Evolutionary conservation across 257 asterid genomes (phyloP).

Genomic region (Forsythia suspensa): DNA sequence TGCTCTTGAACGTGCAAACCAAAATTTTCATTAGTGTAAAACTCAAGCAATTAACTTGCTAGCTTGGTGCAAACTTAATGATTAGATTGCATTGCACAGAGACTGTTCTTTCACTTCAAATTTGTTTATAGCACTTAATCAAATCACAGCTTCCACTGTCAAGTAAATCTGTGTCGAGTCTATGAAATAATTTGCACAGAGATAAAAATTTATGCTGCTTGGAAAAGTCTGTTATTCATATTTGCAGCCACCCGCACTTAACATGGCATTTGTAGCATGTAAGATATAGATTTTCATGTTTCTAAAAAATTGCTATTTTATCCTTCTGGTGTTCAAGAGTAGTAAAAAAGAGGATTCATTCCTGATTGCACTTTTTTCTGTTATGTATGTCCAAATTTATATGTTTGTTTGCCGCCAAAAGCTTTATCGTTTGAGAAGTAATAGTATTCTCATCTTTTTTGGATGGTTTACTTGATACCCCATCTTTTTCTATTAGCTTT

Average conservation of each 20-base stretch:
- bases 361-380: background rate
- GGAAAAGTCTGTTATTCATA: background rate
- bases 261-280: background rate
- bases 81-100: background rate
- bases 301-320: background rate
- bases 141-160: background rate
- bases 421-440: background rate
- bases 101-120: background rate
- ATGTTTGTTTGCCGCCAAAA: background rate
- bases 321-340: background rate
- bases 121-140: background rate
- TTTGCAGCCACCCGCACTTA: background rate
- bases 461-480: background rate
- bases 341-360: background rate
- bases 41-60: slow-evolving; percentile 10
- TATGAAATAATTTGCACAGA: background rate
- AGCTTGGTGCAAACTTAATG: background rate
- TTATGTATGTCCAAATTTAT: background rate
- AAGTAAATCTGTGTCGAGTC: too few species aligned
- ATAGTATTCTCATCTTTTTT: background rate
- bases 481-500: background rate
- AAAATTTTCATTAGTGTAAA: background rate
- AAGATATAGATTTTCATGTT: background rate
- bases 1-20: background rate
- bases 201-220: background rate